A percentile compares a stretch with the other conserved stretches of the same genome.
phyloP scores from a whole-genome alignment of 2,329 filamentous ascomycete genomes.

The Juglanconis oblonga region DNA sequence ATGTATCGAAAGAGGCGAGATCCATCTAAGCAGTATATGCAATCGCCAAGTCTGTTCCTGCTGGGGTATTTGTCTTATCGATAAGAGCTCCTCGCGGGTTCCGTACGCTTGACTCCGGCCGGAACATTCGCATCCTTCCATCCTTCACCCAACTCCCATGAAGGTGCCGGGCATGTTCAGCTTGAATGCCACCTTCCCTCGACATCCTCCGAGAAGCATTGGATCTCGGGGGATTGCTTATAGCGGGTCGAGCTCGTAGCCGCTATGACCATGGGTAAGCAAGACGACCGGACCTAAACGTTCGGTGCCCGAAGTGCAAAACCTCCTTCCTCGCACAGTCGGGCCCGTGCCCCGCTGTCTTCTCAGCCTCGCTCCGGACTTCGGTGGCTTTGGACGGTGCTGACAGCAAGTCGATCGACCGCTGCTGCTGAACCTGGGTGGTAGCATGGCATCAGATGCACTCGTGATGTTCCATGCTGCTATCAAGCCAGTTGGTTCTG shows the following conservation, averaged over 20 bases:
- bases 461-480: no score
- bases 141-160: neutral
- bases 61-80: constrained; percentile 4
- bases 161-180: neutral
- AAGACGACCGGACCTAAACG: neutral
- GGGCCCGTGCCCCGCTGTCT: neutral
- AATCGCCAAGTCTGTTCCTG: neutral
- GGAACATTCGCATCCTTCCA: neutral
- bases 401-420: no score
- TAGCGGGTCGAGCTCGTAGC: neutral
- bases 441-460: no score
- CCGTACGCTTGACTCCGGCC: neutral
- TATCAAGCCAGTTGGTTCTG: no score
- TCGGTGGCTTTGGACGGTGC: neutral
- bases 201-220: neutral
- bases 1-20: neutral
- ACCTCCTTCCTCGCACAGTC: constrained; percentile 1
- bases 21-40: neutral
- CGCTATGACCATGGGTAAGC: no score
- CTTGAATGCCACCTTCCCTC: constrained; percentile 9
- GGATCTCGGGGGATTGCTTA: constrained; percentile 3
- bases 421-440: no score
- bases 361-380: neutral
- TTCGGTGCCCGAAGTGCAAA: constrained; percentile 17
- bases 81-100: neutral